Conservation (phyloP, 345 rosid species). For the Pistacia atlantica region DNA sequence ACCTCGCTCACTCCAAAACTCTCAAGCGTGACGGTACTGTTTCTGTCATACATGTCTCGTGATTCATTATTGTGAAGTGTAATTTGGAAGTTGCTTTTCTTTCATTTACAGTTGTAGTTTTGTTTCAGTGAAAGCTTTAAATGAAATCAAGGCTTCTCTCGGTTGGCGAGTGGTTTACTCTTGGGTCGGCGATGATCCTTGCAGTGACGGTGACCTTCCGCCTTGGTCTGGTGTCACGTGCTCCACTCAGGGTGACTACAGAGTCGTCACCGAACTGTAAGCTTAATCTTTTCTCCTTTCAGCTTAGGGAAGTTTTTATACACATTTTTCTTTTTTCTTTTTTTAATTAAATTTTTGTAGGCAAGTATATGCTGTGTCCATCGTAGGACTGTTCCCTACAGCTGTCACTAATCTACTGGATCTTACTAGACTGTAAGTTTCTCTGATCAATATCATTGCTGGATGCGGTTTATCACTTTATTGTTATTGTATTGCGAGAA, state of each 20-base stretch:
- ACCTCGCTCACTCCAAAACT: slow-evolving; percentile 49
- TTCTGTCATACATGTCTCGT: neutral
- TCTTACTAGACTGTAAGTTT: slow-evolving; percentile 66
- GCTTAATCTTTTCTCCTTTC: neutral
- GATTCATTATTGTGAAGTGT: slow-evolving; percentile 19
- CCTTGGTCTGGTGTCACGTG: slow-evolving; percentile 99
- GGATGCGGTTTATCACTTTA: too few species aligned
- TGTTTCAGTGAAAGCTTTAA: slow-evolving; percentile 83
- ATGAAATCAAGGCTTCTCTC: slow-evolving; percentile 91
- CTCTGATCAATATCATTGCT: neutral
- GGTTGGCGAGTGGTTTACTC: slow-evolving; percentile 98
- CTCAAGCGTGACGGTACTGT: slow-evolving; percentile 55
- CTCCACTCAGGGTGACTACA: slow-evolving; percentile 81
- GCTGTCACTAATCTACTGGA: slow-evolving; percentile 77
- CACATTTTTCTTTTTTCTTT: neutral
- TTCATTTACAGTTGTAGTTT: neutral
- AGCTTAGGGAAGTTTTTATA: neutral
- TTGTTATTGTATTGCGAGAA: neutral
- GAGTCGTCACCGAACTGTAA: slow-evolving; percentile 89
- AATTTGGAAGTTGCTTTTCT: neutral
- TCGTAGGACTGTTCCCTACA: slow-evolving; percentile 72
- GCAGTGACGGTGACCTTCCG: slow-evolving; percentile 83
- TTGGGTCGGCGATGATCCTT: slow-evolving; percentile 98
- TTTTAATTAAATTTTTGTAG: slow-evolving; percentile 32
- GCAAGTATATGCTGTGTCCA: slow-evolving; percentile 70